A percentile compares a stretch with the other conserved stretches of the same genome.
Evolutionary conservation across 306 rosid species (phyloP).

Genomic region (Cucumis hystrix): DNA sequence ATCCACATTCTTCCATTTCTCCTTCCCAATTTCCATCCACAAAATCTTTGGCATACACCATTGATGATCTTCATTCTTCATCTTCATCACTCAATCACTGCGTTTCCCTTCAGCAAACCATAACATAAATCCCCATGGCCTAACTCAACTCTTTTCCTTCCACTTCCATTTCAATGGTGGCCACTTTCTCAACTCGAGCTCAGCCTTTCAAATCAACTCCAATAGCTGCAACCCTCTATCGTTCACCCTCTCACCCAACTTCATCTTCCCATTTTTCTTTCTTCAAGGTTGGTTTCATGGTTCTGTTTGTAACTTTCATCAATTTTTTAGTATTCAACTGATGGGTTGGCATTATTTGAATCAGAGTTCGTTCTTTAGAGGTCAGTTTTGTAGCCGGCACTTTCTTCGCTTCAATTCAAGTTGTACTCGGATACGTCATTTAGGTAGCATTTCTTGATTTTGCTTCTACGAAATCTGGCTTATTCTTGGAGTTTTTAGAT

Average conservation of each 20-base stretch:
- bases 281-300: slow-evolving; percentile 21
- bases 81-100: neutral
- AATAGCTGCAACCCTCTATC: slow-evolving; percentile 9
- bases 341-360: slow-evolving; percentile 46
- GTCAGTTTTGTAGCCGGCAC: slow-evolving; percentile 30
- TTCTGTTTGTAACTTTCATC: neutral
- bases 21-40: neutral
- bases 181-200: slow-evolving; percentile 28
- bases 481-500: neutral
- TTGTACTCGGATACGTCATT: slow-evolving; percentile 28
- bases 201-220: slow-evolving; percentile 21
- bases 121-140: neutral
- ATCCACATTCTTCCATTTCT: neutral
- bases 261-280: slow-evolving; percentile 22
- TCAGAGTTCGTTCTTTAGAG: slow-evolving; percentile 38
- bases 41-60: neutral
- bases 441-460: slow-evolving; percentile 25
- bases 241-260: slow-evolving; percentile 13
- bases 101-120: neutral
- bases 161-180: slow-evolving; percentile 40
- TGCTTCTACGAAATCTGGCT: neutral
- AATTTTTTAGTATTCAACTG: neutral
- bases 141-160: neutral
- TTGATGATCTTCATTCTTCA: neutral
- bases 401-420: slow-evolving; percentile 19